phyloP scores from a whole-genome alignment of 192 early-diverging fungal genomes.

The Gonapodya prolifera region DNA sequence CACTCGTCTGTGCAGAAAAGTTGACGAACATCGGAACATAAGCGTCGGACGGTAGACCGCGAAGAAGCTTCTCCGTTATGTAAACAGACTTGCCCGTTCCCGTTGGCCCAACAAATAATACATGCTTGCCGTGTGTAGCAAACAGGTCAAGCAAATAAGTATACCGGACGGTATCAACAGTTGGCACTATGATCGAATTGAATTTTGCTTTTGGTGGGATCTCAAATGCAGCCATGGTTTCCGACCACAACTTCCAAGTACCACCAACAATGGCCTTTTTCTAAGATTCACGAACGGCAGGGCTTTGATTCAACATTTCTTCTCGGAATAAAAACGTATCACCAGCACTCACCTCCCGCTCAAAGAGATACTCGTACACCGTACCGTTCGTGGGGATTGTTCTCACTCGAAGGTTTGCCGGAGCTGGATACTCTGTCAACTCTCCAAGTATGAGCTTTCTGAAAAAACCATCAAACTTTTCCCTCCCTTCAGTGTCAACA shows the following conservation, averaged over 20 bases:
- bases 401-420: constrained; percentile 23
- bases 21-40: constrained; percentile 42
- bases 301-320: neutral
- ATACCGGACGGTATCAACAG: constrained; percentile 42
- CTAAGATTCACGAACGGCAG: neutral
- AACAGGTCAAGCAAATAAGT: constrained; percentile 36
- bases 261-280: constrained; percentile 13
- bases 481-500: constrained; percentile 28
- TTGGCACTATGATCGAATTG: constrained; percentile 44
- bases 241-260: constrained; percentile 33
- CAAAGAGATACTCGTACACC: constrained; percentile 39
- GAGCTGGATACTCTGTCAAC: constrained; percentile 10
- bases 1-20: constrained; percentile 47
- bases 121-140: constrained; percentile 30
- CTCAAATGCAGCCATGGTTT: constrained; percentile 27
- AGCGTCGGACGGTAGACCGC: constrained; percentile 26
- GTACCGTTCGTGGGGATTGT: constrained; percentile 28
- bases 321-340: neutral
- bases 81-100: constrained; percentile 53
- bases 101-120: constrained; percentile 44
- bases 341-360: constrained; percentile 12
- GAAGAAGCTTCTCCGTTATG: constrained; percentile 30
- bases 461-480: constrained; percentile 27
- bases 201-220: constrained; percentile 43
- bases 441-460: constrained; percentile 16